Conservation (phyloP, 2,329 filamentous ascomycete species). For the Calonectria montana region DNA sequence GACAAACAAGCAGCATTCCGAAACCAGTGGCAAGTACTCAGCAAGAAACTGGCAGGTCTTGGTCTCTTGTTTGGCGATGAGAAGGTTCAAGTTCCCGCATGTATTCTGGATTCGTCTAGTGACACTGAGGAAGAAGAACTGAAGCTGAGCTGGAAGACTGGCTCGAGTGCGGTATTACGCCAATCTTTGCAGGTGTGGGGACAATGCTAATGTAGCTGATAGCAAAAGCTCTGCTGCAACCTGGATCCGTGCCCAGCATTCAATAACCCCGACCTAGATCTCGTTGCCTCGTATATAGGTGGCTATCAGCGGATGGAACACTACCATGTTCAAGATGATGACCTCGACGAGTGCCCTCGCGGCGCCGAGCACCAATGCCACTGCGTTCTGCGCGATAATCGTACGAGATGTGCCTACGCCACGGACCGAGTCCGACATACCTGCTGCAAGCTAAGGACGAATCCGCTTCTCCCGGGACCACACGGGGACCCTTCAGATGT, state of each 20-base stretch:
- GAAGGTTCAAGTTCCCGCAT: not conserved
- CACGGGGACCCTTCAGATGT: slow-evolving; percentile 18
- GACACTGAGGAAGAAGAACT: slow-evolving; percentile 25
- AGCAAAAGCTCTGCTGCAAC: slow-evolving; percentile 27
- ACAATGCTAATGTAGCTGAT: not conserved
- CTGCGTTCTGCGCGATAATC: slow-evolving; percentile 30
- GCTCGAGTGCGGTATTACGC: slow-evolving; percentile 7
- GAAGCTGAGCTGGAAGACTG: slow-evolving; percentile 19
- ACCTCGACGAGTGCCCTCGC: slow-evolving; percentile 28
- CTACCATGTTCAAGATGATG: slow-evolving; percentile 33
- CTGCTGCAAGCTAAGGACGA: slow-evolving; percentile 31
- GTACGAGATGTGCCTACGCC: slow-evolving; percentile 31
- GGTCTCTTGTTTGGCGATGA: slow-evolving; percentile 29
- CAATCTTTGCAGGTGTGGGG: not conserved
- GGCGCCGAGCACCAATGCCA: slow-evolving; percentile 27
- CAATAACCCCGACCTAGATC: slow-evolving; percentile 25
- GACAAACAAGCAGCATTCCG: slow-evolving; percentile 16
- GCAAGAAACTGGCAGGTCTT: slow-evolving; percentile 19
- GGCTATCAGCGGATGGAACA: slow-evolving; percentile 27
- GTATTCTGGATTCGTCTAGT: slow-evolving; percentile 19
- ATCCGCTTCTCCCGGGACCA: slow-evolving; percentile 24
- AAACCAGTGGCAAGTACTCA: slow-evolving; percentile 26
- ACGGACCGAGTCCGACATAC: slow-evolving; percentile 28
- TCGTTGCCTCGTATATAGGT: slow-evolving; percentile 27
- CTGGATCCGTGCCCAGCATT: slow-evolving; percentile 25